phyloP scores from a whole-genome alignment of 495 filamentous ascomycete genomes.

The Trichoderma virens region DNA sequence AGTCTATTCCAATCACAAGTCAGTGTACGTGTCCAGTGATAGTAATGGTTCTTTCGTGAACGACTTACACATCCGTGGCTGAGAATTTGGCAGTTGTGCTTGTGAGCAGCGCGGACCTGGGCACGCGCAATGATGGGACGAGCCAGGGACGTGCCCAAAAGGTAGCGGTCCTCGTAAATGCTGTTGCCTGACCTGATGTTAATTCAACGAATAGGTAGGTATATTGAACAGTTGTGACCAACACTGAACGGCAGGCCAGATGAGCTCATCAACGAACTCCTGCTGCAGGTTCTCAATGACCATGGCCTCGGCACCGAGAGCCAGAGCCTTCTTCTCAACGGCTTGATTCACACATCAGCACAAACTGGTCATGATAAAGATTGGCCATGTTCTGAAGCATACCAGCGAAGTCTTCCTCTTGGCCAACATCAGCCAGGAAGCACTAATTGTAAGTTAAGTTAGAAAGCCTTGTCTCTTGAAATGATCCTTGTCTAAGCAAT shows the following conservation, averaged over 20 bases:
- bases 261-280: conserved; percentile 80
- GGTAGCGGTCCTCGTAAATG: conserved; percentile 76
- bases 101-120: conserved; percentile 62
- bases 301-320: conserved; percentile 59
- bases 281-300: conserved; percentile 59
- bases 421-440: too few relatives aligned
- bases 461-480: too few relatives aligned
- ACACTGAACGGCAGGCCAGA: conserved; percentile 79
- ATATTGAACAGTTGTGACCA: not conserved
- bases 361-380: too few relatives aligned
- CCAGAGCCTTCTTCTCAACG: too few relatives aligned
- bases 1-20: conserved; percentile 29
- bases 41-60: not conserved
- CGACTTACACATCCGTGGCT: conserved; percentile 66
- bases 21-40: conserved; percentile 6
- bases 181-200: conserved; percentile 62
- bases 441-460: too few relatives aligned
- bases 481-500: too few relatives aligned
- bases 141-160: conserved; percentile 72
- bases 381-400: too few relatives aligned
- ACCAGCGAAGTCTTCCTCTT: too few relatives aligned
- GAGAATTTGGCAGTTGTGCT: conserved; percentile 52
- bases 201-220: not conserved
- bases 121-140: conserved; percentile 84
- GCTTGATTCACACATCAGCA: too few relatives aligned